Evolutionary conservation across 306 rosid genomes (phyloP).

Genomic region (Lathyrus oleraceus): DNA sequence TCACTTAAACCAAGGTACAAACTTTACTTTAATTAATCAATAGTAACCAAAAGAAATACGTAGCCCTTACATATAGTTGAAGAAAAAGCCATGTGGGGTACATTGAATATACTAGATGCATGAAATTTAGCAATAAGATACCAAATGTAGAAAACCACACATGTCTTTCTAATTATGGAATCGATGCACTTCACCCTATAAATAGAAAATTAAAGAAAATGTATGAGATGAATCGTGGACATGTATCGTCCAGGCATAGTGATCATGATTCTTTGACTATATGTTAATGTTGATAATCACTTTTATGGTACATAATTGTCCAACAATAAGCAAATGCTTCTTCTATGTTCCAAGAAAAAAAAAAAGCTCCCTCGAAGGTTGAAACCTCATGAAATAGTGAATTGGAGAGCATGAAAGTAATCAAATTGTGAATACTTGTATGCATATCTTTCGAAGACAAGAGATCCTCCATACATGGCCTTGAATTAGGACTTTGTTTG

Average conservation of each 20-base stretch:
- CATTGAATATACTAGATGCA: conserved; percentile 56
- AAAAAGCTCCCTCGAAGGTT: conserved; percentile 25
- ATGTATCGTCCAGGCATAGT: conserved; percentile 47
- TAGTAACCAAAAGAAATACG: conserved; percentile 2
- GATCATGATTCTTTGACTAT: conserved; percentile 56
- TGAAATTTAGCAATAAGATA: conserved; percentile 41
- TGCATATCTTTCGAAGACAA: conserved; percentile 48
- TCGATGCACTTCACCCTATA: conserved; percentile 12
- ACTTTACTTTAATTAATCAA: conserved; percentile 32
- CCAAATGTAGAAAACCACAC: conserved; percentile 28
- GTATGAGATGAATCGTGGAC: conserved; percentile 44
- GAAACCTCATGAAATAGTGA: conserved; percentile 29
- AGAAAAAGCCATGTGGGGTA: conserved; percentile 60
- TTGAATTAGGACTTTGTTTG: conserved; percentile 58
- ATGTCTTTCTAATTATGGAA: conserved; percentile 60
- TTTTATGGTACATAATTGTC: conserved; percentile 29
- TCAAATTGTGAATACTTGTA: conserved; percentile 35
- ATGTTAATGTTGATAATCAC: conserved; percentile 29
- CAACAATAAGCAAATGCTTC: conserved; percentile 43
- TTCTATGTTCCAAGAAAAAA: conserved; percentile 33
- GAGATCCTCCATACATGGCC: conserved; percentile 53
- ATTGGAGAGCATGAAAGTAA: conserved; percentile 38
- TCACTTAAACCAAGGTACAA: conserved; percentile 55
- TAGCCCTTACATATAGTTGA: conserved; percentile 5
- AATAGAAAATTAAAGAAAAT: not conserved